Evolutionary conservation across 192 early-diverging fungal species (phyloP), one percentile per base, ranked within the genome.

Genomic region (Coemansia sp.): DNA sequence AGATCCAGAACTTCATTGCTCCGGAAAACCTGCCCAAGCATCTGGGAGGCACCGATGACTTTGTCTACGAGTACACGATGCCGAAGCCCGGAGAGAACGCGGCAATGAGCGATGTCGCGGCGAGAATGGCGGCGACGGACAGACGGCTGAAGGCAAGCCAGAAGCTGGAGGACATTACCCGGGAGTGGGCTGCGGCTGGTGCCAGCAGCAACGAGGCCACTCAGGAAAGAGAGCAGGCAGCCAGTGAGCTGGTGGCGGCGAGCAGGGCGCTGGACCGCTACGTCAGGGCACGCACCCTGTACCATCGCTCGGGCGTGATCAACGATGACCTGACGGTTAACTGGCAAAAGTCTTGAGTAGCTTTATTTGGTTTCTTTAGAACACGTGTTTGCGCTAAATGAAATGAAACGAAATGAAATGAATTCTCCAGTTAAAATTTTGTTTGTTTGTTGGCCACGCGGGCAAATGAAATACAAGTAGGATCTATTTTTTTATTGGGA

Each of bases 1-100:
- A 94, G 14, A 64, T 95, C 18, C 72, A 73, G 11, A 70, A 88
- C 34, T 90, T 86, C 39, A 90, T 97, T 52, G 85, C 85, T 18
- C 73, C 81, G 4, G 83, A 81, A 18, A 68, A 87, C 53, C 60
- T 97, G 33, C 89, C 90, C 17, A 58, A 69, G 9, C 81, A 71
- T 48, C 81, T 90, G 8, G 90, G 89, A 14, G 95, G 94, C 33
- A 62, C 74, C 5, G 79, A 86, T 28, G 59, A 73, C 36, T 90
- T 81, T 78, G 61, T 62, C 43, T 92, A 87, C 74, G 34, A 85
- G 34, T 92, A 89, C 57, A 53, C 75, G 34, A 37, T 72, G 59
- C 85, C 86, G 1, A 65, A 65, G 12, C 54, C 69, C 1, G 78
- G 66, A 7, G 89, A 90, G 56, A 88, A 87, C 72, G 65, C 70